Base-by-base conservation (phyloP, 352 stramenopile genomes). In the Blastocystis sp. region DNA sequence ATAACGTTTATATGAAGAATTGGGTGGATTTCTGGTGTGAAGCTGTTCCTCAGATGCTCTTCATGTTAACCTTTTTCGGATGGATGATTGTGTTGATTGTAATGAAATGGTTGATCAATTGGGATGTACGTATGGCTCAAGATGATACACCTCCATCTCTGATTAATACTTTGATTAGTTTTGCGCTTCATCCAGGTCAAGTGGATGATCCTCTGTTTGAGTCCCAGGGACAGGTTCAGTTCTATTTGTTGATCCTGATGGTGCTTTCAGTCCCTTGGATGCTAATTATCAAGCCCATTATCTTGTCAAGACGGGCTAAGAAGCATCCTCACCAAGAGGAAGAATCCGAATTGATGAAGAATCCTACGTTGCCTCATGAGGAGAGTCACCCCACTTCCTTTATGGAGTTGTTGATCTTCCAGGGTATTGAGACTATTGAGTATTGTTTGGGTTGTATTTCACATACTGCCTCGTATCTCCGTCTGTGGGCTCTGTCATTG, bases 61-160 rank as follows among this genome's bases (percentile, higher is more conserved):
- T 99, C 88, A 92, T 95, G 14, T 89, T 90, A n/a, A 93, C 93
- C 27, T 92, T 99, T 35, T 99, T 99, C 90, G 93, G 97, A 80
- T 99, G 98, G 94, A 99, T 99, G 96, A 91, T 97, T 69, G 91
- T 98, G 35, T 86, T 99, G 59, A 98, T 99, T 90, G 92, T 99
- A 39, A 94, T 97, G 91, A 99, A 99, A 92, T 99, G 96, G 96
- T 93, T 90, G 86, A 98, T 98, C 89, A 93, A 98, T 91, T 98
- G 96, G 96, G 95, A 97, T 19, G 93, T 94, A 75, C 92, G 94
- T 87, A 97, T 97, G 94, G 88, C 92, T 88, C 91, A 89, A 2
- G 16, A 87, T 27, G 19, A 32, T 89, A 94, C 97, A 77, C 96
- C 96, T 39, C 96, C 96, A 32, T 96, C 96, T 78, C 93, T 99